These are phyloP conservation scores for Cicer chorassanicum DNA, from an alignment of 306 rosid genomes.

Conservation along the genomic window DNA sequence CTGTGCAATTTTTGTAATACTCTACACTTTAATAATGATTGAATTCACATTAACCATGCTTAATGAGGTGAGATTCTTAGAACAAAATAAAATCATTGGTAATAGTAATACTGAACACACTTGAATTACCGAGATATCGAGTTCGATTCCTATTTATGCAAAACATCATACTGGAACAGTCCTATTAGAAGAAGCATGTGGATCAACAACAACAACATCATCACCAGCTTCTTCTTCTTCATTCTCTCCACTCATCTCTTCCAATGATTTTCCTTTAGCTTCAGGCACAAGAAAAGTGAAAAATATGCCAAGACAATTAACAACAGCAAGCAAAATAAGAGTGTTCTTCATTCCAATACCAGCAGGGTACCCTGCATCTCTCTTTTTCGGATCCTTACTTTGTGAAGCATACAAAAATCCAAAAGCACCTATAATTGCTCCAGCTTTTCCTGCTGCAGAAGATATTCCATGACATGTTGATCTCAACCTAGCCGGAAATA, in stretches of 20 bases:
- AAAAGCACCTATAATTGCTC: conserved; percentile 47
- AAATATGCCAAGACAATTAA: conserved; percentile 40
- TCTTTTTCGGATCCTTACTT: conserved; percentile 12
- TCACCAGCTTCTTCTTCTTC: conserved; percentile 44
- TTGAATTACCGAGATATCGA: too few relatives aligned
- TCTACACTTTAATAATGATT: not conserved
- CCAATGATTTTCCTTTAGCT: conserved; percentile 44
- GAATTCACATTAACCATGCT: conserved; percentile 6
- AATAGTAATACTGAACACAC: not conserved
- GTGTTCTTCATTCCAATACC: conserved; percentile 52
- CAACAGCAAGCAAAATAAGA: conserved; percentile 42
- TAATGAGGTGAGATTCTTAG: conserved; percentile 1
- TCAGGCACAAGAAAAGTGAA: conserved; percentile 47
- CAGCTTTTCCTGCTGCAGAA: conserved; percentile 42
- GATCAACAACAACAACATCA: not conserved
- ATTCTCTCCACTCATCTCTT: conserved; percentile 47
- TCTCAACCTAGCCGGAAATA: conserved; percentile 47
- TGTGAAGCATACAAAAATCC: conserved; percentile 50
- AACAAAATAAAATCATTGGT: not conserved
- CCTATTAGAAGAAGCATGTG: not conserved
- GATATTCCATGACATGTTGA: conserved; percentile 50
- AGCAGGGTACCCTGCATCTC: conserved; percentile 47
- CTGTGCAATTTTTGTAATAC: not conserved
- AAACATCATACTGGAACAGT: conserved; percentile 38
- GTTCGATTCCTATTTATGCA: too few relatives aligned